Evolutionary conservation across 169 alveolate species (phyloP).

Genomic region (Eimeria brunetti): DNA sequence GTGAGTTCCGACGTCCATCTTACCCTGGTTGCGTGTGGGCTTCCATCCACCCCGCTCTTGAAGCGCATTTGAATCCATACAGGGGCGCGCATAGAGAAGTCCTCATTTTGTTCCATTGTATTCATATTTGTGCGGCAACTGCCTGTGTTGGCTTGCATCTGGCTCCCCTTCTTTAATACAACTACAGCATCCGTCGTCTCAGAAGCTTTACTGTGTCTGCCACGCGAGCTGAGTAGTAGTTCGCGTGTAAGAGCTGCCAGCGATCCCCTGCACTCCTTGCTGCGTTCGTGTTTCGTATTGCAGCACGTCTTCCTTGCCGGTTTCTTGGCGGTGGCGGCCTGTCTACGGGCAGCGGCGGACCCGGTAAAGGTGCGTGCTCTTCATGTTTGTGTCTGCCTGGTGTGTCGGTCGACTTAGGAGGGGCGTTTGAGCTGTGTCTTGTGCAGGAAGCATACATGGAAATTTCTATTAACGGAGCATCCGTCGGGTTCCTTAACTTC

Average conservation of each 20-base stretch:
- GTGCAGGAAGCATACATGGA: constrained; percentile 89
- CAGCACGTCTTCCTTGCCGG: constrained; percentile 31
- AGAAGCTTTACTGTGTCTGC: background rate
- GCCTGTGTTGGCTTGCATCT: background rate
- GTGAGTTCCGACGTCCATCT: background rate
- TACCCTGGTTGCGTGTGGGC: background rate
- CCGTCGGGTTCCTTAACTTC: constrained; percentile 89
- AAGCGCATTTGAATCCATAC: background rate
- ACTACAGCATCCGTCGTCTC: background rate
- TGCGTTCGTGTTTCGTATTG: background rate
- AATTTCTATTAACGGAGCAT: constrained; percentile 87
- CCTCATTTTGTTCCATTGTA: background rate
- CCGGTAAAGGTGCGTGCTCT: constrained; percentile 20
- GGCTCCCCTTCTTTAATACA: background rate
- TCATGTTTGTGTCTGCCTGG: background rate
- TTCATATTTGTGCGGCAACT: background rate
- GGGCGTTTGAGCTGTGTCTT: background rate
- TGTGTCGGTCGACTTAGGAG: background rate
- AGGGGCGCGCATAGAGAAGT: background rate
- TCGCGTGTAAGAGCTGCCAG: background rate
- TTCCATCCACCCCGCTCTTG: background rate
- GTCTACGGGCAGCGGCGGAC: constrained; percentile 27
- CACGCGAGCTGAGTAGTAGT: too few relatives aligned
- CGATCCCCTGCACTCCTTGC: background rate
- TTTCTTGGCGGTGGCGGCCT: constrained; percentile 18